Evolutionary conservation across 2,329 filamentous ascomycete species (phyloP).

Genomic region (Nannizziopsis arthrosporioides): DNA sequence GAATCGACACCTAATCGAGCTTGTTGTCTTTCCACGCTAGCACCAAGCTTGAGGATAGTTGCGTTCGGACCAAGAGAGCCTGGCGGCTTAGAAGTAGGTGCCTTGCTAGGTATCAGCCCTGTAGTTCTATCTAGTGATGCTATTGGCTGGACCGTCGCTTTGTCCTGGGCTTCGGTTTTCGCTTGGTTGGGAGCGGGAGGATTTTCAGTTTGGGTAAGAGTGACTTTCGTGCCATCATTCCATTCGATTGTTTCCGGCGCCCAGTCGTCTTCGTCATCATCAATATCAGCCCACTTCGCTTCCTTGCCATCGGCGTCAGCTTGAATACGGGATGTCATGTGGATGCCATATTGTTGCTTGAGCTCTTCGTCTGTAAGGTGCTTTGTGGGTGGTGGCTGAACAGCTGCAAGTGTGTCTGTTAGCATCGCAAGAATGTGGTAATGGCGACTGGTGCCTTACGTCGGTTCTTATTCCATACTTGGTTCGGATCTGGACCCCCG

Average conservation of each 20-base stretch:
- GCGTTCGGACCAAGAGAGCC: conserved; percentile 40
- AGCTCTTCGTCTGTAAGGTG: conserved; percentile 57
- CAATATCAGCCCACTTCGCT: conserved; percentile 57
- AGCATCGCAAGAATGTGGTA: background rate
- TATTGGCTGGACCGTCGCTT: background rate
- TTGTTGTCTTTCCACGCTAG: conserved; percentile 35
- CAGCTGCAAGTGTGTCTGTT: conserved; percentile 30
- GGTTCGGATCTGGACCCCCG: conserved; percentile 52
- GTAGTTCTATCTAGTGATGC: background rate
- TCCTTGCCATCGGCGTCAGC: conserved; percentile 51
- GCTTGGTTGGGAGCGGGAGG: conserved; percentile 17
- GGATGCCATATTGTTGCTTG: conserved; percentile 57
- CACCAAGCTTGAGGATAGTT: conserved; percentile 39
- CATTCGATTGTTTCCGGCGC: conserved; percentile 56
- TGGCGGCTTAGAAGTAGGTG: conserved; percentile 26
- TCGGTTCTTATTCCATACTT: conserved; percentile 60
- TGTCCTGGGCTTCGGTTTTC: conserved; percentile 17
- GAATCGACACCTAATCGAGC: conserved; percentile 35
- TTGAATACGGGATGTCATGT: conserved; percentile 53
- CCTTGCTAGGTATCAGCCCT: conserved; percentile 20
- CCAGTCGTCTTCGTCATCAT: conserved; percentile 59
- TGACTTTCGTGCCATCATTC: conserved; percentile 58
- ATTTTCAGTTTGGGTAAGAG: conserved; percentile 38
- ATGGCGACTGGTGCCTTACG: conserved; percentile 30
- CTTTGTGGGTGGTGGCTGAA: conserved; percentile 47